These are phyloP conservation scores for grape (Vitis vinifera) DNA, from an alignment of 164 flowering plant species.

Conservation along the genomic window DNA sequence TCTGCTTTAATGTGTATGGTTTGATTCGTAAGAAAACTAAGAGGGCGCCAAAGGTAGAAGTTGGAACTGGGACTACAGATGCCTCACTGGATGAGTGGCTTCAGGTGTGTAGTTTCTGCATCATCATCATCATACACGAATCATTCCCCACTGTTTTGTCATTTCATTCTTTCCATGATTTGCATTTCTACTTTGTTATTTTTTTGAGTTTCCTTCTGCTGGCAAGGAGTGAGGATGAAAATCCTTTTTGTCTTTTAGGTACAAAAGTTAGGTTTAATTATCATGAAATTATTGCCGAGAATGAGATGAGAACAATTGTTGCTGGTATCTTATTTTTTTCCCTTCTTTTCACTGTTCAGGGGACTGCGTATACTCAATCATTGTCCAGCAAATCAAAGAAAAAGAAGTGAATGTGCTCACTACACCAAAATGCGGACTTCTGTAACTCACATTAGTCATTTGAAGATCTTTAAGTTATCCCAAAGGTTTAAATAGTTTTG, in stretches of 20 bases:
- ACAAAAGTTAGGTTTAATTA: too few relatives aligned
- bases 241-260: too few relatives aligned
- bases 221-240: not conserved
- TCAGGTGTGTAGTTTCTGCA: slow-evolving; percentile 48
- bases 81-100: slow-evolving; percentile 93
- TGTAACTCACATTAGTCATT: slow-evolving; percentile 28
- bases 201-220: not conserved
- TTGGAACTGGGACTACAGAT: slow-evolving; percentile 75
- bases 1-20: slow-evolving; percentile 8
- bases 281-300: too few relatives aligned
- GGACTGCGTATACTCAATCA: slow-evolving; percentile 76
- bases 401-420: slow-evolving; percentile 50
- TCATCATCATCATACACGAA: not conserved
- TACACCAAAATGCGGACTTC: slow-evolving; percentile 9
- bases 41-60: slow-evolving; percentile 88
- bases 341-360: slow-evolving; percentile 37
- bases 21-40: slow-evolving; percentile 65
- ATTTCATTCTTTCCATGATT: not conserved
- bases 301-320: not conserved
- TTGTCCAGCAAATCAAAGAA: slow-evolving; percentile 72
- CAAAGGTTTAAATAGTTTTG: slow-evolving; percentile 8
- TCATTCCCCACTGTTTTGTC: not conserved
- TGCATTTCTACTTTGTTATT: not conserved
- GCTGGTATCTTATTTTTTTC: not conserved
- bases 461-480: slow-evolving; percentile 9